Conservation (phyloP, 345 rosid species). For the Syzygium aromaticum region DNA sequence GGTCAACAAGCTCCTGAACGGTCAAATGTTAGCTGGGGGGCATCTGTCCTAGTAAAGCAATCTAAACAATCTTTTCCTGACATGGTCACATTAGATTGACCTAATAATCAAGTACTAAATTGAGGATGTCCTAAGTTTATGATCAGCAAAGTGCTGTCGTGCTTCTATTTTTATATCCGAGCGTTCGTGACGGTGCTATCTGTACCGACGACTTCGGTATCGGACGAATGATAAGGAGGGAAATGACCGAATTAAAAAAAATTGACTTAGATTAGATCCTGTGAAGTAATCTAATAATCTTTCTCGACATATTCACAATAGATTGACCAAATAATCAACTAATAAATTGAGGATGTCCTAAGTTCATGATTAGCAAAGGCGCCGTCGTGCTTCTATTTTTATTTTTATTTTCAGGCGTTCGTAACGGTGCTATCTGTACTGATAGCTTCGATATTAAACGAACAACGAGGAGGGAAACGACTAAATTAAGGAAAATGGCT, state of each 20-base stretch:
- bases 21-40: neutral
- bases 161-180: too few relatives aligned
- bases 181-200: too few relatives aligned
- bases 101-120: too few relatives aligned
- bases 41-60: neutral
- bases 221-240: neutral
- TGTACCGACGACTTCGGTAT: neutral
- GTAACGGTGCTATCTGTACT: neutral
- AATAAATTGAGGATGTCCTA: neutral
- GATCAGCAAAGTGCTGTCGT: too few relatives aligned
- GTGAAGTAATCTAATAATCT: too few relatives aligned
- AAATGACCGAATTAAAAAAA: too few relatives aligned
- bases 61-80: neutral
- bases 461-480: rapidly evolving
- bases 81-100: neutral
- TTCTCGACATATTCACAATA: neutral
- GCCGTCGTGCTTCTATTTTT: neutral
- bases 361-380: neutral
- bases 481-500: neutral
- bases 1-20: neutral
- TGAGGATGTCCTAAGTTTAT: too few relatives aligned
- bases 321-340: neutral
- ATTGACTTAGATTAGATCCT: too few relatives aligned
- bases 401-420: neutral
- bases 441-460: rapidly evolving